These are phyloP conservation scores for Rubus idaeus DNA, from an alignment of 306 rosid species.

Conservation along the genomic window DNA sequence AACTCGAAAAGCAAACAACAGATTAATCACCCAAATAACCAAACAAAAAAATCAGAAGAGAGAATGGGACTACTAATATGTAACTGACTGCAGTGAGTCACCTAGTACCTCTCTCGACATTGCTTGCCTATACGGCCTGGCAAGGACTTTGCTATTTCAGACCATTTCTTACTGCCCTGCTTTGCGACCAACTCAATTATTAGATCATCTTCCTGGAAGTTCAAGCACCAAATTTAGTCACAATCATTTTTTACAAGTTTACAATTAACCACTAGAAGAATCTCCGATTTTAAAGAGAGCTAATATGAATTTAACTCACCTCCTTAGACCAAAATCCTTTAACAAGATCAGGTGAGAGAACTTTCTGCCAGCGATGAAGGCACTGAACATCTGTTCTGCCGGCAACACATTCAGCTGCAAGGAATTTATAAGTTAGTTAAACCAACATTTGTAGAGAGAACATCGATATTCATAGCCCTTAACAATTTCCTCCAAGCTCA, in stretches of 20 bases:
- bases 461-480: neutral
- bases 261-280: neutral
- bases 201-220: constrained; percentile 42
- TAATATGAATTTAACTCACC: constrained; percentile 23
- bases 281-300: neutral
- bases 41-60: neutral
- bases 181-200: constrained; percentile 30
- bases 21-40: neutral
- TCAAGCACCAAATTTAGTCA: neutral
- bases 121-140: constrained; percentile 66
- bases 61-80: neutral
- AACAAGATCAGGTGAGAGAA: constrained; percentile 49
- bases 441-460: neutral
- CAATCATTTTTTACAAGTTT: neutral
- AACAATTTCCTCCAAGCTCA: neutral
- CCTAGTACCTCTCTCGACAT: constrained; percentile 46
- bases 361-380: constrained; percentile 61
- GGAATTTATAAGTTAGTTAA: neutral
- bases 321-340: constrained; percentile 58
- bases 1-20: neutral
- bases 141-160: constrained; percentile 37
- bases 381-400: constrained; percentile 49
- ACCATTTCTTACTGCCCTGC: constrained; percentile 46
- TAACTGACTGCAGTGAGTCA: neutral
- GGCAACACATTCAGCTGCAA: constrained; percentile 41